phyloP scores from a whole-genome alignment of 116 monocot genomes.

The Zostera marina region DNA sequence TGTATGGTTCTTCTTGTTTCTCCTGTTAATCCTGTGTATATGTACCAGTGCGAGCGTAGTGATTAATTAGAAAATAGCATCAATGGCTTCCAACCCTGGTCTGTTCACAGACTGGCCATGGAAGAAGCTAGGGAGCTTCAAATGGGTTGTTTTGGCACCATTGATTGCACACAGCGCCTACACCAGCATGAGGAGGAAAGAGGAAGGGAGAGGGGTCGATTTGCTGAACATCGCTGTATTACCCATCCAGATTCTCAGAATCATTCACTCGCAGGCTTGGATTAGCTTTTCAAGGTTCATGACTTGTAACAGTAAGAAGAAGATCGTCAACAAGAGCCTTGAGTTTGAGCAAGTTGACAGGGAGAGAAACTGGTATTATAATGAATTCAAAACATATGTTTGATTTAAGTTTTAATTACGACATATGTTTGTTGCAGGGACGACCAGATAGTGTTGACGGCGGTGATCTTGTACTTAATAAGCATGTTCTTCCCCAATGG shows the following conservation, averaged over 20 bases:
- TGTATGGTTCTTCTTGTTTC: too few species aligned
- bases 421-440: constrained; percentile 40
- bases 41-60: too few species aligned
- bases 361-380: constrained; percentile 63
- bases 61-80: too few species aligned
- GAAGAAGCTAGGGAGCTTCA: constrained; percentile 74
- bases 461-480: constrained; percentile 25
- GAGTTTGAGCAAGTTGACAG: constrained; percentile 87
- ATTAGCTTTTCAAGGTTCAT: constrained; percentile 48
- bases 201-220: constrained; percentile 14
- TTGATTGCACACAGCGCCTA: constrained; percentile 28
- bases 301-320: constrained; percentile 39
- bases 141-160: constrained; percentile 57
- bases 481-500: constrained; percentile 8
- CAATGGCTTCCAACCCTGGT: constrained; percentile 54
- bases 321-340: constrained; percentile 58
- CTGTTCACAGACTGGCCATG: constrained; percentile 78
- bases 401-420: neutral
- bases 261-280: constrained; percentile 56
- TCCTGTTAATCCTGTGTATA: too few species aligned
- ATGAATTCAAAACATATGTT: neutral
- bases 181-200: constrained; percentile 6
- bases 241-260: constrained; percentile 30
- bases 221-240: constrained; percentile 22
- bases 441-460: constrained; percentile 62